Evolutionary conservation across 225 moss, liverwort and hornwort genomes (phyloP), one percentile per base, ranked within the genome.

Genomic region (Marchantia polymorpha): DNA sequence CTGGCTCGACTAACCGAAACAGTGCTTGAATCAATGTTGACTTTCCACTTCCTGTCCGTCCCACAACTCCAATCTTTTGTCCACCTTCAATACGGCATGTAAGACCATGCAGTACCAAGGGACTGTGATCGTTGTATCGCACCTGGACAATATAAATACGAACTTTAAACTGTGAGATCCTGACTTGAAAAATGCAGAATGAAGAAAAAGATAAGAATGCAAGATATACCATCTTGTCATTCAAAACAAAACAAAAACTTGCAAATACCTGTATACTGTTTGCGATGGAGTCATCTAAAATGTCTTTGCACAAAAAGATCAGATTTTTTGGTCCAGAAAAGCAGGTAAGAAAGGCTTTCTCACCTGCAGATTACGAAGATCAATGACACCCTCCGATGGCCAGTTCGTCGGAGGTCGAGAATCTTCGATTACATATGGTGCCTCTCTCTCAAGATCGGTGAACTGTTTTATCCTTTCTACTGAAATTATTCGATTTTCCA

Each of bases 391-490:
- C 0, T 91, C 50, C 22, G 89, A 56, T 0, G 94, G 94, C 94
- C 94, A 94, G 27, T 79, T 67, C 70, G 79, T 77, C 46, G 94
- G 91, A 83, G 92, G 94, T 9, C 92, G 91, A 76, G 86, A 86
- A 0, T 81, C 84, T 79, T 83, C 78, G 75, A 92, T 91, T 31
- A 90, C 84, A 63, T 89, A 77, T 0, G 94, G 91, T 31, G 94
- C 91, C 79, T 94, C 94, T 53, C 86, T 79, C 39, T 89, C 87
- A 61, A 94, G 79, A 79, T 66, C 61, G 10, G 85, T 87, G 47
- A 91, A 94, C 51, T 94, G 94, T 64, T 90, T 87, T 71, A 94
- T 94, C 70, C 93, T 88, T 79, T 94, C 93, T 58, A 94, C 90
- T 67, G 89, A 88, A 14, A 92, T 92, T 54, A 94, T 88, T 82